Evolutionary conservation across 169 alveolate genomes (phyloP), one percentile per base, ranked within the genome.

Genomic region (Hammondia hammondi): DNA sequence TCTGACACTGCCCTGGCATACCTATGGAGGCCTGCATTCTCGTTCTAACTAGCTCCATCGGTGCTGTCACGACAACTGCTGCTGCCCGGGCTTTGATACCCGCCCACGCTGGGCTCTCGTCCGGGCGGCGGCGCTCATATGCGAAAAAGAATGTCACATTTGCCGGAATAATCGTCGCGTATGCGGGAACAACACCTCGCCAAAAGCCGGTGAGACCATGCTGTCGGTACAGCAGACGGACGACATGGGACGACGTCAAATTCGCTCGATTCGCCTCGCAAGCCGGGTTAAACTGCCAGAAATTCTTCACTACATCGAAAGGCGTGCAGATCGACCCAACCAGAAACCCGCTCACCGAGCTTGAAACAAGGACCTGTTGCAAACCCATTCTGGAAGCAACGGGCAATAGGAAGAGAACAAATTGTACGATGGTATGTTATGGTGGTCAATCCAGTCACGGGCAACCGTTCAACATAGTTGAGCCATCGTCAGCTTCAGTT

Each of bases 241-340:
- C 94, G 9, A 91, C 94, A 19, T 37, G 52, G 46, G 84, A n/a
- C 12, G 92, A 70, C 5, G 94, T 19, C 17, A 70, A n/a, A 35
- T 32, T n/a, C 37, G 96, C 71, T 48, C 92, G 73, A 29, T 35
- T 7, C 39, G 94, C 39, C 27, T 91, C 85, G 46, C 61, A 52
- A 3, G 93, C 71, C 9, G 96, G 72, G 29, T 90, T 93, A 52
- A 85, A 93, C 94, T 94, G 96, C 94, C 94, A 90, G 39, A 82
- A 92, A 77, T 95, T 95, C 92, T 95, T 95, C 48, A 95, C 95
- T 5, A 95, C 96, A 82, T 95, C 96, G 32, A 95, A 92, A 46
- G 96, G 96, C 52, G 96, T 95, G 81, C 95, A 92, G 10, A 95
- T n/a, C 43, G 85, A 71, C 21, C 93, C 93, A 2, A 94, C 96